A percentile compares a stretch with the other conserved stretches of the same genome.
Evolutionary conservation across 805 yeast species (phyloP).

Genomic region (Kazachstania kunashirensis): DNA sequence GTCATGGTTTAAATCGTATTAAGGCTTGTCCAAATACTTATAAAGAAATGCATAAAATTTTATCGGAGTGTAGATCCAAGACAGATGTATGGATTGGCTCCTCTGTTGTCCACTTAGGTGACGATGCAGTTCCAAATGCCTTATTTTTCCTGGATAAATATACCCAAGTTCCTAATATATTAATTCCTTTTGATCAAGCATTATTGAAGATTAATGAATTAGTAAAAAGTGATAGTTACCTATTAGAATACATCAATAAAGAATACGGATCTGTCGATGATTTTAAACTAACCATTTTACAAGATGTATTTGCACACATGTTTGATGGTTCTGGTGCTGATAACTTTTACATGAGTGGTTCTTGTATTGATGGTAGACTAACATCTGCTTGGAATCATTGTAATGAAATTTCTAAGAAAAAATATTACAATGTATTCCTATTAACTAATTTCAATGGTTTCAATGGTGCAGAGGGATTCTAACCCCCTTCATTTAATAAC

Average conservation of each 20-base stretch:
- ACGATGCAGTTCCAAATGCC: constrained; percentile 77
- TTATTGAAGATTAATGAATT: constrained; percentile 44
- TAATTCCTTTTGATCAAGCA: constrained; percentile 61
- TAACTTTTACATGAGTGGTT: constrained; percentile 74
- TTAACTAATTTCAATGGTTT: constrained; percentile 67
- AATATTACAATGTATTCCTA: constrained; percentile 51
- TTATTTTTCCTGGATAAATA: constrained; percentile 71
- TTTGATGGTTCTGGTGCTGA: constrained; percentile 79
- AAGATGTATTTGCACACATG: constrained; percentile 37
- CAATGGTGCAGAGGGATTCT: constrained; percentile 61
- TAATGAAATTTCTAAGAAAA: constrained; percentile 55
- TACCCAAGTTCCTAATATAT: constrained; percentile 66
- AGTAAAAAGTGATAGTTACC: constrained; percentile 39
- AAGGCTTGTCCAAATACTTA: constrained; percentile 63
- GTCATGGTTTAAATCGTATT: constrained; percentile 72
- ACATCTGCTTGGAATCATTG: constrained; percentile 83
- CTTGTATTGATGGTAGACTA: constrained; percentile 74
- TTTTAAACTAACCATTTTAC: constrained; percentile 38
- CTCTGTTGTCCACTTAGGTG: constrained; percentile 72
- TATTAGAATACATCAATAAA: constrained; percentile 41
- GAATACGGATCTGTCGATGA: constrained; percentile 50
- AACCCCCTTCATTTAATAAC: too few relatives aligned
- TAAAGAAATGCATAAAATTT: constrained; percentile 60
- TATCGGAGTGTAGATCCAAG: constrained; percentile 52
- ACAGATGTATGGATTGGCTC: constrained; percentile 73